These are phyloP conservation scores for Lipomyces starkeyi DNA, from an alignment of 805 yeast species.

Conservation along the genomic window DNA sequence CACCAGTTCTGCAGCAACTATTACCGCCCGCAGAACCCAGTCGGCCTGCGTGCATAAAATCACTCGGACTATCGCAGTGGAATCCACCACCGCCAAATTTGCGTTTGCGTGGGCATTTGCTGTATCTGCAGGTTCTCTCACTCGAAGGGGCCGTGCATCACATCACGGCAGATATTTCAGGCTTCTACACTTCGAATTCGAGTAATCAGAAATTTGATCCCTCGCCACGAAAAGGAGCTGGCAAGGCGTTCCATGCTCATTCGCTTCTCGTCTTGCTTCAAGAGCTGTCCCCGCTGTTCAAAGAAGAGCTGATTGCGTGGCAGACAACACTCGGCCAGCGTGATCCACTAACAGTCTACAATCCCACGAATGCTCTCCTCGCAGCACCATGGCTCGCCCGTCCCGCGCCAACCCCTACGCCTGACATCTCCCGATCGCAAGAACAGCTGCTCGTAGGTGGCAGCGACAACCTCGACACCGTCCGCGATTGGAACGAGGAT, in stretches of 20 bases:
- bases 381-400: conserved; percentile 77
- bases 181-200: conserved; percentile 78
- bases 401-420: conserved; percentile 44
- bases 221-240: conserved; percentile 44
- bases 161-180: conserved; percentile 77
- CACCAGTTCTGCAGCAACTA: conserved; percentile 13
- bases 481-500: conserved; percentile 90
- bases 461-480: conserved; percentile 61
- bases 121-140: conserved; percentile 76
- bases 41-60: conserved; percentile 49
- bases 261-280: conserved; percentile 66
- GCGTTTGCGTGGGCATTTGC: conserved; percentile 73
- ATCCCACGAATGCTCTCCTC: conserved; percentile 66
- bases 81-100: conserved; percentile 77
- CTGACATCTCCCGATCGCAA: conserved; percentile 70
- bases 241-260: conserved; percentile 42
- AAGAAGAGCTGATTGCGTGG: conserved; percentile 58
- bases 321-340: conserved; percentile 47
- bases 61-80: conserved; percentile 79
- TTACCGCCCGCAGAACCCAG: conserved; percentile 20
- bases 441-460: conserved; percentile 59
- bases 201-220: conserved; percentile 76
- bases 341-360: conserved; percentile 49
- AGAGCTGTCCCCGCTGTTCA: conserved; percentile 68
- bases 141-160: conserved; percentile 80